A percentile compares a stretch with the other conserved stretches of the same genome.
Evolutionary conservation across 225 moss, liverwort and hornwort genomes (phyloP).

Genomic region (Straminergon stramineum): DNA sequence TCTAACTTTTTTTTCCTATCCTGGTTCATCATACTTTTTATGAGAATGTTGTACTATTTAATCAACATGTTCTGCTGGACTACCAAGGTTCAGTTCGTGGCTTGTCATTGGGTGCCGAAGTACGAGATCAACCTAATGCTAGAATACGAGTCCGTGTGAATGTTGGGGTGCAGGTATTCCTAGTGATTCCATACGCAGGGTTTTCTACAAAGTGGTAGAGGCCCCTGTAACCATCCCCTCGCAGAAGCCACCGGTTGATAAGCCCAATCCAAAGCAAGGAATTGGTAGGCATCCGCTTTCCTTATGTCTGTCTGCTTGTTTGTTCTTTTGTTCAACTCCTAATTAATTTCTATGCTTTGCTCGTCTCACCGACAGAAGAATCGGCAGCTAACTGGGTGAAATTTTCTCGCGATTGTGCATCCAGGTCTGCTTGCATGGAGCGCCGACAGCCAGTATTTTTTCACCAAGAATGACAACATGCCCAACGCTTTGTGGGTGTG

Average conservation of each 20-base stretch:
- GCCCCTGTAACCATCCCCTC: slow-evolving; percentile 64
- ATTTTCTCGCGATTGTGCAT: neutral
- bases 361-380: neutral
- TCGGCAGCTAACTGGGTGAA: neutral
- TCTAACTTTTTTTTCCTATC: neutral
- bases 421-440: slow-evolving; percentile 87
- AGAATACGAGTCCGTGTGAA: neutral
- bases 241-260: slow-evolving; percentile 74
- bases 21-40: neutral
- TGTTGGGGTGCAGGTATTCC: slow-evolving; percentile 18
- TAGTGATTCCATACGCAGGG: slow-evolving; percentile 51
- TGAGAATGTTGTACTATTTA: neutral
- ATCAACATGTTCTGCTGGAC: neutral
- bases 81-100: neutral
- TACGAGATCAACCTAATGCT: neutral
- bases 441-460: slow-evolving; percentile 70
- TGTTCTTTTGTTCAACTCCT: neutral
- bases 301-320: neutral
- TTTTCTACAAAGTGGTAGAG: slow-evolving; percentile 82
- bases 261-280: slow-evolving; percentile 94
- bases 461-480: slow-evolving; percentile 95
- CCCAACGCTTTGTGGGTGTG: slow-evolving; percentile 91
- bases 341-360: neutral
- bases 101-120: neutral
- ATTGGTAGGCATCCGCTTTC: slow-evolving; percentile 38